phyloP scores from a whole-genome alignment of 108 stramenopile species.

The Skeletonema grethae region DNA sequence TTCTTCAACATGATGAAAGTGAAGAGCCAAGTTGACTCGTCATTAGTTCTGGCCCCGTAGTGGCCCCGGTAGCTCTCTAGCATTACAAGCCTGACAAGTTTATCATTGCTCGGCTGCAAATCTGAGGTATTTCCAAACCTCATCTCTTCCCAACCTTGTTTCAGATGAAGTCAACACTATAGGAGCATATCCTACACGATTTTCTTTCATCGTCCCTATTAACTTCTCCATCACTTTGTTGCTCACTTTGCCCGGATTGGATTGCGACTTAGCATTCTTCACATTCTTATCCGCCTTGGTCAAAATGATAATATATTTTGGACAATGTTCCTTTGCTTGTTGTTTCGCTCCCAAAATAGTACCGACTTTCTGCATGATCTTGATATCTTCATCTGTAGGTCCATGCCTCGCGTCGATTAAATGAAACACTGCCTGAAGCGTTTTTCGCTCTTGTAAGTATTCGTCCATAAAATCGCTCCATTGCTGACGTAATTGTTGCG shows the following conservation, averaged over 20 bases:
- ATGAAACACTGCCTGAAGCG: constrained; percentile 87
- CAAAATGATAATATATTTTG: constrained; percentile 85
- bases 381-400: constrained; percentile 86
- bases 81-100: not conserved
- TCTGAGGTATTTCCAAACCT: constrained; percentile 77
- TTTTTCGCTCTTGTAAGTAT: constrained; percentile 73
- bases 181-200: constrained; percentile 69
- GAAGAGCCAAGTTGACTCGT: too few relatives aligned
- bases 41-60: too few relatives aligned
- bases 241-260: constrained; percentile 75
- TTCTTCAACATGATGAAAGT: too few relatives aligned
- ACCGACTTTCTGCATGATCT: constrained; percentile 85
- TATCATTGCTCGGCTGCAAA: constrained; percentile 41
- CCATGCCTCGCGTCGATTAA: constrained; percentile 93
- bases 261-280: constrained; percentile 58
- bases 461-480: constrained; percentile 85
- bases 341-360: constrained; percentile 39
- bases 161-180: constrained; percentile 80
- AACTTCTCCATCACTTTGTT: constrained; percentile 61
- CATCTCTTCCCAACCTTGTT: constrained; percentile 85
- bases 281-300: constrained; percentile 96
- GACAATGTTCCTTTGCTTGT: constrained; percentile 40
- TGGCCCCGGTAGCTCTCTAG: too few relatives aligned
- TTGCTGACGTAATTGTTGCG: constrained; percentile 71
- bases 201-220: constrained; percentile 68